Conservation (phyloP, 768 basidiomycete genomes). For the Obba rivulosa region DNA sequence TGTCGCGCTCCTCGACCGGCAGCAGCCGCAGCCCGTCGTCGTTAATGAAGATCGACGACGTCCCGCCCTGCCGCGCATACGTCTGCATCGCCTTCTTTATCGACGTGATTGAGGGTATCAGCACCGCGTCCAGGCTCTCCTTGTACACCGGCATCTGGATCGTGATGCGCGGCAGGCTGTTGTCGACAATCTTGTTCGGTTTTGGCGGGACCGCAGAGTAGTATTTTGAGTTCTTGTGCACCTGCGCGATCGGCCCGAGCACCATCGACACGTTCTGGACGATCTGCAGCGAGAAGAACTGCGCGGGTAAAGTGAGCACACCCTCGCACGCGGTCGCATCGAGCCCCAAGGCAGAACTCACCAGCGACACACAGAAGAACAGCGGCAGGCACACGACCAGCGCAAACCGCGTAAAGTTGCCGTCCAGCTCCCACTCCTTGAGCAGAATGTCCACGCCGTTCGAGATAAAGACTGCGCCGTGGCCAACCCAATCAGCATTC, state of each 20-base stretch:
- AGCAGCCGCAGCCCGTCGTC: conserved; percentile 56
- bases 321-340: not conserved
- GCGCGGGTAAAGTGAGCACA: not conserved
- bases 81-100: conserved; percentile 59
- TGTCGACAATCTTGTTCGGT: conserved; percentile 39
- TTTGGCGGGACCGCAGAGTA: conserved; percentile 42
- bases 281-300: conserved; percentile 39
- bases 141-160: conserved; percentile 57
- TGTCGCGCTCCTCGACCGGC: conserved; percentile 38
- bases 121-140: conserved; percentile 40
- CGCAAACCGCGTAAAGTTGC: conserved; percentile 35
- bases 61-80: conserved; percentile 62
- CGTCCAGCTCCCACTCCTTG: conserved; percentile 46
- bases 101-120: conserved; percentile 47
- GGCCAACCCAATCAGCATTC: not conserved
- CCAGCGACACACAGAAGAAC: conserved; percentile 43
- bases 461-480: conserved; percentile 54
- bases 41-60: conserved; percentile 52
- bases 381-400: conserved; percentile 36
- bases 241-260: conserved; percentile 50
- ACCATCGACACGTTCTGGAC: conserved; percentile 34
- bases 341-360: conserved; percentile 5
- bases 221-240: conserved; percentile 46
- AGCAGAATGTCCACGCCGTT: conserved; percentile 60
- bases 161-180: conserved; percentile 42